Base-by-base conservation (phyloP, 2,329 filamentous ascomycete species). In the Colletotrichum endophyticum region DNA sequence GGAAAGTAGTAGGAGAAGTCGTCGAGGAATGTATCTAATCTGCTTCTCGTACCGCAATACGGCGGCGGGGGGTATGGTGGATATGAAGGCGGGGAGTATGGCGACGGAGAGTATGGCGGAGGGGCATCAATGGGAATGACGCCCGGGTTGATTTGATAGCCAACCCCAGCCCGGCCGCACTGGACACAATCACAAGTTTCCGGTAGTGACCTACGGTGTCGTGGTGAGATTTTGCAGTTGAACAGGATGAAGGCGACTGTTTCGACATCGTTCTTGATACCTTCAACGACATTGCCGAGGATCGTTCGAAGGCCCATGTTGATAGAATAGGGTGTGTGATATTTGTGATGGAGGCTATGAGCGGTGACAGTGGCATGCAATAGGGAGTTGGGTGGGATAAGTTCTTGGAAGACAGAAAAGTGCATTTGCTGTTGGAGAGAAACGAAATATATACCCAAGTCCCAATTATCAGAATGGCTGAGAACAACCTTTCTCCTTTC, bases 31-130 rank as follows among this genome's bases (percentile, higher is more conserved):
- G 39, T 22, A 25, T 53, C 12, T n/a, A 25, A 53, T 53, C n/a
- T 0, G n/a, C n/a, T 8, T 53, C 44, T 53, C 0, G n/a, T 53
- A 22, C 44, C n/a, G n/a, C 0, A 0, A 3, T 25, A 53, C 11
- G 44, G n/a, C 11, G 44, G 44, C 44, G 19, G 44, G 0, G 44
- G 0, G 19, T 44, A 19, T 44, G 39, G 2, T 44, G 36, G 16
- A 49, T 12, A 53, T 53, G 44, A 12, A 12, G 44, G n/a, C 44
- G 6, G n/a, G 2, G 44, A 53, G n/a, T 22, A 53, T 5, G 44
- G 44, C 44, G 44, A 12, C 44, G n/a, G 34, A 16, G 44, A 53
- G n/a, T 25, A 53, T 22, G 44, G 44, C n/a, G 44, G 44, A 0
- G n/a, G 11, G n/a, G n/a, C 19, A 49, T 49, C 39, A 8, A 53